These are phyloP conservation scores for Kitagawia praeruptora DNA, from an alignment of 129 eudicot species.

Conservation along the genomic window DNA sequence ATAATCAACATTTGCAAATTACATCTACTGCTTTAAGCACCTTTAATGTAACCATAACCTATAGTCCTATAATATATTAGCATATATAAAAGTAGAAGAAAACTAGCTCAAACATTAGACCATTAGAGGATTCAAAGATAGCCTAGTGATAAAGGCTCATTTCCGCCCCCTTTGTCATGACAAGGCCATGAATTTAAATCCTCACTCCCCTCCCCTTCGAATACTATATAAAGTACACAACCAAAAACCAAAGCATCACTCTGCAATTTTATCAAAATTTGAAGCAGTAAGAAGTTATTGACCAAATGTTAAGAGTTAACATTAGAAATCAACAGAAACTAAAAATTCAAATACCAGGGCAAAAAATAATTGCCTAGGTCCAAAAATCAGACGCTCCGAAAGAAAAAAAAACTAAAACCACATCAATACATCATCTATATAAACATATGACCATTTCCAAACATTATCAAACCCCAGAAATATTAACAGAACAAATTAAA, in stretches of 20 bases:
- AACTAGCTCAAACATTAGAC: not conserved
- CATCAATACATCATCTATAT: not conserved
- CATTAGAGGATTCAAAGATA: not conserved
- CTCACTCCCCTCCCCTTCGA: no score
- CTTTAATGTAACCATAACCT: not conserved
- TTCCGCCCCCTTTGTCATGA: no score
- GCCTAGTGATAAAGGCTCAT: not conserved
- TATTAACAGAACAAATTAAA: not conserved
- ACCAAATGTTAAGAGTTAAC: not conserved
- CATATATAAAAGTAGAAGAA: not conserved
- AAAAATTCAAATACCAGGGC: not conserved
- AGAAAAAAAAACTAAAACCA: not conserved
- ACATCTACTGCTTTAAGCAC: not conserved
- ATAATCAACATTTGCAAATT: not conserved
- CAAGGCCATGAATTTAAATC: no score
- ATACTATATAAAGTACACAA: no score
- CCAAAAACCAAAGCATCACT: not conserved
- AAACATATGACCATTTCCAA: not conserved
- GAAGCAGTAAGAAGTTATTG: not conserved
- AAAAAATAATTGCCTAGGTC: not conserved
- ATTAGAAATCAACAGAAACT: not conserved
- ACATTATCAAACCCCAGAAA: not conserved
- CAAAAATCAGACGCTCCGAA: not conserved
- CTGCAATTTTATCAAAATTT: not conserved
- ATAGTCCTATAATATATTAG: no score